Base-by-base conservation (phyloP, 768 basidiomycete species). In the Strobilomyces confusus region DNA sequence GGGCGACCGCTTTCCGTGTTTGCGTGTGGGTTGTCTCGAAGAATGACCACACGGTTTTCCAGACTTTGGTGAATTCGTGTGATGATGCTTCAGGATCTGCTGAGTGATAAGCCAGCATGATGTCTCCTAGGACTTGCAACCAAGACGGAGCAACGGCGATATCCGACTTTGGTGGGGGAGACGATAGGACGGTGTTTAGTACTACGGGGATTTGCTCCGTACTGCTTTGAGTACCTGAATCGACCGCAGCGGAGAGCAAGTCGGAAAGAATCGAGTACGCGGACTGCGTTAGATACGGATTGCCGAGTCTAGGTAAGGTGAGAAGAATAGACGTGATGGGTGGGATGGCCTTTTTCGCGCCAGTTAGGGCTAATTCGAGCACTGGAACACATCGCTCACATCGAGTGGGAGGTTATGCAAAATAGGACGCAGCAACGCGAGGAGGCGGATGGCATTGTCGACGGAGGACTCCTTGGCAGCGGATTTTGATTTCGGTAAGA, bases 241-340 rank as follows among this genome's bases (percentile, higher is more conserved):
- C 73, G 12, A 75, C 66, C 3, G 81, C 77, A 17, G 76, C 68
- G 22, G 79, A 67, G 56, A 98, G 85, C 5, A 98, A 77, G 58
- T 87, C 86, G 30, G 94, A 84, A 58, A 99, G 78, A 44, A 95
- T 80, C 36, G 88, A 84, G 67, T 95, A 98, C 29, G 89, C 79
- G 14, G 90, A 83, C 69, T 94, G 87, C 1, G 95, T 88, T 40
- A 99, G 79, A 68, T 94, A 97, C 20, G 89, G 82, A 60, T 91
- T 93, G 36, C 88, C 89, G 9, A 95, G 78, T 51, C 91, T 87
- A 19, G 95, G 93, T 30, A 98, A 82, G 22, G 80, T 75, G 7
- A 98, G 82, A 25, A 98, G 81, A 20, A 82, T 73, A 19, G 80
- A 77, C 20, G 85, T 85, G 46, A 97, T 80, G 5, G 76, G 57